These are phyloP conservation scores for Skeletonema grethae DNA, from an alignment of 108 stramenopile genomes.

Conservation along the genomic window DNA sequence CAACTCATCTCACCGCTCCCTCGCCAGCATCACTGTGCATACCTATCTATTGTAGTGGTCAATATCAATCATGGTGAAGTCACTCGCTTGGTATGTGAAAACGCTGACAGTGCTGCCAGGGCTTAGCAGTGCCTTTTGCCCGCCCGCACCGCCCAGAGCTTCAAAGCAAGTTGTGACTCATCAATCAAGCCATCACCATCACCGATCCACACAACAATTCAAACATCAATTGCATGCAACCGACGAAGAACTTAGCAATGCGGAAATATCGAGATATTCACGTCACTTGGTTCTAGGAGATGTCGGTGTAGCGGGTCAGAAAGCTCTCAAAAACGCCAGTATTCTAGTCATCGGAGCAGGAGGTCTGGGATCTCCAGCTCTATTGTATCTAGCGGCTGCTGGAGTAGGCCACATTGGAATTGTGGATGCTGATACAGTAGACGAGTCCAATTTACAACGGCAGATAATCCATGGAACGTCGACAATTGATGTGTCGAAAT, in stretches of 20 bases:
- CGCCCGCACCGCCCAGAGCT: not conserved
- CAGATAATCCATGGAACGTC: conserved; percentile 92
- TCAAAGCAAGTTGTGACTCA: not conserved
- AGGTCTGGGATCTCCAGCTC: conserved; percentile 90
- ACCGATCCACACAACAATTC: not conserved
- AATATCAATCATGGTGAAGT: not conserved
- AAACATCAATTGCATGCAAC: not conserved
- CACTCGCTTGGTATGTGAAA: not conserved
- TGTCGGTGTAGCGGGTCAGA: conserved; percentile 82
- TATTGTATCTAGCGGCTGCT: conserved; percentile 94
- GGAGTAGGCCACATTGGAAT: conserved; percentile 92
- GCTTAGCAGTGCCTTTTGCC: not conserved
- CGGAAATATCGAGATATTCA: conserved; percentile 88
- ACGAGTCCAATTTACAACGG: conserved; percentile 93
- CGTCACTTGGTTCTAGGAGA: conserved; percentile 89
- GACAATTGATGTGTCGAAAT: conserved; percentile 83
- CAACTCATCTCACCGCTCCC: too few relatives aligned
- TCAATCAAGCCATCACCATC: not conserved
- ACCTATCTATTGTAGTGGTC: too few relatives aligned
- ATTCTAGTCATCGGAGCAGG: conserved; percentile 96
- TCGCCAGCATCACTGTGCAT: too few relatives aligned
- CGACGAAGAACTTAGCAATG: conserved; percentile 37
- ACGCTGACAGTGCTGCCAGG: not conserved
- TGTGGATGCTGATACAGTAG: conserved; percentile 93
- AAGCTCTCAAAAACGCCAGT: conserved; percentile 66